A percentile compares a stretch with the other conserved stretches of the same genome.
phyloP scores from a whole-genome alignment of 768 basidiomycete genomes.

The Tricholoma sp. region DNA sequence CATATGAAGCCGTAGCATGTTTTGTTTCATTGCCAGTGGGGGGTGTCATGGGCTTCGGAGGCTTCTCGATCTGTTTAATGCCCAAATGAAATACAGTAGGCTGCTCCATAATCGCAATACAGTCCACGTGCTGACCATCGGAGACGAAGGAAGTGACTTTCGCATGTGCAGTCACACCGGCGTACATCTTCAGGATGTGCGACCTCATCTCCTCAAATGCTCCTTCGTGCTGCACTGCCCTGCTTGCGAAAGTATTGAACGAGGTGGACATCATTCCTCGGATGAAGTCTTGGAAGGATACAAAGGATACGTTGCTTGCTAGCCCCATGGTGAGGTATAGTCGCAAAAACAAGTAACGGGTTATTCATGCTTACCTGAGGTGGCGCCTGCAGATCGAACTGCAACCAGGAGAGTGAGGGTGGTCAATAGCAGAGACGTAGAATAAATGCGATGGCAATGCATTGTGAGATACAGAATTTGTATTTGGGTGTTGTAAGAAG shows the following conservation, averaged over 20 bases:
- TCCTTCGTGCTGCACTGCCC: background rate
- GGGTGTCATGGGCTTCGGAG: background rate
- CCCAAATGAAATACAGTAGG: background rate
- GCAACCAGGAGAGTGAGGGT: background rate
- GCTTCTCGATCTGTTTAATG: background rate
- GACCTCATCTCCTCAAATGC: background rate
- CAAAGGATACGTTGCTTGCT: background rate
- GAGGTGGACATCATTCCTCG: background rate
- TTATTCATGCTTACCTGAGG: background rate
- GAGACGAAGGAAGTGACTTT: background rate
- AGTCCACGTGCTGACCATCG: background rate
- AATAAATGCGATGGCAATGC: background rate
- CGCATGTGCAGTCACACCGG: background rate
- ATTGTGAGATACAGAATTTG: background rate
- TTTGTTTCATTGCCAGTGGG: background rate
- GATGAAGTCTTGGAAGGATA: background rate
- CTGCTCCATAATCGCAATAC: background rate
- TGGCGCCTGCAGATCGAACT: background rate
- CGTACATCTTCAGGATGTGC: background rate
- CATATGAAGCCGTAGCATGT: background rate
- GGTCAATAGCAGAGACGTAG: background rate
- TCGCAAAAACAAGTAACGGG: no score
- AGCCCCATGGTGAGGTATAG: no score
- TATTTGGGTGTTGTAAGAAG: background rate
- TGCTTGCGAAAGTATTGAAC: background rate